These are phyloP conservation scores for Sphagnum magellanicum DNA, from an alignment of 228 moss, liverwort and hornwort genomes.

Conservation along the genomic window DNA sequence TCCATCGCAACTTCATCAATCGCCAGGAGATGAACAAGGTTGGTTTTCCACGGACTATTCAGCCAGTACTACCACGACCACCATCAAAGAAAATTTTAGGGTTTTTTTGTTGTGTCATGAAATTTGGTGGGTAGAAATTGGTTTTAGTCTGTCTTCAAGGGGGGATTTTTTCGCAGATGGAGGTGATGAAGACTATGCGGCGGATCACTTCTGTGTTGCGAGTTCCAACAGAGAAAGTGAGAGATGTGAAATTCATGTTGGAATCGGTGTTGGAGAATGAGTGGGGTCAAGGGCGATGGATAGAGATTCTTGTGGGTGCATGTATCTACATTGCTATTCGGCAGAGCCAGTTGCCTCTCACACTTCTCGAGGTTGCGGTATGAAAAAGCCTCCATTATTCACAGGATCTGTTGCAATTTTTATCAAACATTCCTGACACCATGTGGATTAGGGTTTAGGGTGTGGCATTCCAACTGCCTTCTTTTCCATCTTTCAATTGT, in stretches of 20 bases:
- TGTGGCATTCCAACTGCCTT: too few species aligned
- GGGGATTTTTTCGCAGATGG: constrained; percentile 18
- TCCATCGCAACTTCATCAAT: constrained; percentile 8
- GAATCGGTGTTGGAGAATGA: constrained; percentile 70
- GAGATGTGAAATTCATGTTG: constrained; percentile 71
- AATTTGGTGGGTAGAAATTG: too few species aligned
- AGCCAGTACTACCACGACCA: neutral
- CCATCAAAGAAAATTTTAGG: neutral
- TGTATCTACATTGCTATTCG: constrained; percentile 84
- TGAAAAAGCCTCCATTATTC: neutral
- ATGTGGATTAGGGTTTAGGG: too few species aligned
- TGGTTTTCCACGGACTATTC: neutral
- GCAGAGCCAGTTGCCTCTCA: constrained; percentile 74
- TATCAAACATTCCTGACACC: too few species aligned
- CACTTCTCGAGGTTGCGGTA: constrained; percentile 88
- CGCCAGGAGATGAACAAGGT: constrained; percentile 35
- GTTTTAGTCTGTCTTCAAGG: neutral
- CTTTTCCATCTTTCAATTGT: too few species aligned
- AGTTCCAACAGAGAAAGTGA: constrained; percentile 72
- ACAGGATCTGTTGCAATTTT: too few species aligned
- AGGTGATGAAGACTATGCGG: constrained; percentile 81
- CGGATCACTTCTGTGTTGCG: constrained; percentile 56
- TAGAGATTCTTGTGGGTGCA: constrained; percentile 75
- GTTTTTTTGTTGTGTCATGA: too few species aligned
- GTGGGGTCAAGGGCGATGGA: constrained; percentile 96